Base-by-base conservation (phyloP, 768 basidiomycete genomes). In the Lactarius akahatsu region DNA sequence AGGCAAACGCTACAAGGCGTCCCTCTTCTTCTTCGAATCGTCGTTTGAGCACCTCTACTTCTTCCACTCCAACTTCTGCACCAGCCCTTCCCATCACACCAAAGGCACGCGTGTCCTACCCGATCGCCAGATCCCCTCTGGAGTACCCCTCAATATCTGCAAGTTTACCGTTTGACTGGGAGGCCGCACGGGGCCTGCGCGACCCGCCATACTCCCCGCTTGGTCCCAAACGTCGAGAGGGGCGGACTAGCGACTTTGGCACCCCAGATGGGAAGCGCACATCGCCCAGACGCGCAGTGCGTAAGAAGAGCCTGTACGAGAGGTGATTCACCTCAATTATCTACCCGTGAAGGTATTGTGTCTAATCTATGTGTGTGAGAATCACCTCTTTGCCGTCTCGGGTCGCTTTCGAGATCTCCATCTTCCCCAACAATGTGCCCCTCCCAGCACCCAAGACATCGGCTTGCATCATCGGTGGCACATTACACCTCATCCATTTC, bases 161-260 rank as follows among this genome's bases (percentile, higher is more conserved):
- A 1, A 88, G 89, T 8, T 76, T 82, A 10, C 89, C 92, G 0
- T 94, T 94, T 72, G 92, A 94, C 78, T 94, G 92, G 92, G 88
- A 90, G 36, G 92, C 92, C 0, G 92, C 87, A 15, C 81, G 88
- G n/a, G 81, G 85, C 0, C 80, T 83, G 59, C 81, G 81, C 67
- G 87, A 90, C 4, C 85, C 92, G 4, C 92, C 92, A 3, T 94
- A 89, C 80, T 80, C 79, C 3, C 86, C 87, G 0, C 90, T 90
- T 2, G 73, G 81, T 8, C 77, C 77, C 59, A 80, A 73, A 59
- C 85, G 82, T 73, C 77, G 78, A 50, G 81, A 59, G 50, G 59
- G 72, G 66, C 75, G 78, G 77, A 82, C 74, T 71, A 80, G 70
- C 77, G 75, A 71, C 43, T 38, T 68, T 36, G 63, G 76, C 63